phyloP scores from a whole-genome alignment of 164 flowering plant genomes.

The Sedum album region DNA sequence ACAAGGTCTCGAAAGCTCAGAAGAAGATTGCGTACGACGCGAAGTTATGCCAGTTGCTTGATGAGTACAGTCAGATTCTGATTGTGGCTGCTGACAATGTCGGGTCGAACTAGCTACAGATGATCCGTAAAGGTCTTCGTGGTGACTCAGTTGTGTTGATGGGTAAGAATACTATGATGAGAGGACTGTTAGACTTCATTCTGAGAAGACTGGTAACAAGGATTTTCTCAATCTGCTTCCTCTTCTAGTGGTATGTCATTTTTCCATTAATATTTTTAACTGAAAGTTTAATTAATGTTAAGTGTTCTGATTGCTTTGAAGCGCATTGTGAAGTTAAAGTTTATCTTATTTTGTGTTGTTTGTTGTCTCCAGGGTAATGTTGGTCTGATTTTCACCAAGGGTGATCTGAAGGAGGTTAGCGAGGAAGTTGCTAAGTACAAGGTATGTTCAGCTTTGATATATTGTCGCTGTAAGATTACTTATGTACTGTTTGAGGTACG shows the following conservation, averaged over 20 bases:
- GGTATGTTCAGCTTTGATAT: conserved; percentile 15
- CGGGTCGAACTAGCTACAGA: conserved; percentile 78
- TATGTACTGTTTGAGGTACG: background rate
- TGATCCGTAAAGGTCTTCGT: conserved; percentile 54
- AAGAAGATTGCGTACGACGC: conserved; percentile 65
- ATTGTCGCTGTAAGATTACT: background rate
- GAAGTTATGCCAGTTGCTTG: conserved; percentile 61
- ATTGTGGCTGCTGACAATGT: conserved; percentile 66
- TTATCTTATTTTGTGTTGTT: too few species aligned
- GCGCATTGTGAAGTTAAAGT: too few species aligned
- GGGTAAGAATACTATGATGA: conserved; percentile 85
- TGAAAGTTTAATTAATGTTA: background rate
- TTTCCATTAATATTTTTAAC: background rate
- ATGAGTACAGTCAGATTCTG: conserved; percentile 58
- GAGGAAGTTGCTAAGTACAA: conserved; percentile 71
- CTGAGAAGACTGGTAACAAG: conserved; percentile 48
- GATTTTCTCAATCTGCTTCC: conserved; percentile 46
- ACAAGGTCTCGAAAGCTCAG: conserved; percentile 50
- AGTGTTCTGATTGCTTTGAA: background rate
- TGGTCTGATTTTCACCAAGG: conserved; percentile 68
- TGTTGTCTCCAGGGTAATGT: conserved; percentile 42
- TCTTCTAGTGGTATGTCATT: conserved; percentile 35
- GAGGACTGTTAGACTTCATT: conserved; percentile 41
- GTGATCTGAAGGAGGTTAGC: conserved; percentile 69
- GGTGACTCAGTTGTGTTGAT: conserved; percentile 57